Conservation (phyloP, 345 rosid species). For the Rhodamnia argentea region DNA sequence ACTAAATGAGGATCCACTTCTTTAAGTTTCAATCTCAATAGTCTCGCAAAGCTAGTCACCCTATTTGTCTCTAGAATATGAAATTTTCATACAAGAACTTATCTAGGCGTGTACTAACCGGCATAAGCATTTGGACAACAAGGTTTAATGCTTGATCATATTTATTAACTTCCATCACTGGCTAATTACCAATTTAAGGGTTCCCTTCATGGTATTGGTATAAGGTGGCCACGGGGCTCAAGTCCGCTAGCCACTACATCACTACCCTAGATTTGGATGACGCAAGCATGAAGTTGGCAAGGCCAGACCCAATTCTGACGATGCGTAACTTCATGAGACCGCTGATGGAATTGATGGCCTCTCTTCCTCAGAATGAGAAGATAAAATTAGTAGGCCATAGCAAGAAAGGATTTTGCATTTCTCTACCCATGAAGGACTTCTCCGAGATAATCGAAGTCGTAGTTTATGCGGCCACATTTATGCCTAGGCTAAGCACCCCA, state of each 20-base stretch:
- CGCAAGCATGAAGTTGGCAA: conserved; percentile 22
- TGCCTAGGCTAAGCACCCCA: conserved; percentile 14
- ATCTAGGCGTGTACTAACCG: background rate
- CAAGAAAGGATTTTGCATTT: conserved; percentile 31
- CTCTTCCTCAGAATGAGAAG: conserved; percentile 19
- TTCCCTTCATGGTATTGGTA: conserved; percentile 41
- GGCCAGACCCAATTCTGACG: conserved; percentile 16
- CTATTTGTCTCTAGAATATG: too few species aligned
- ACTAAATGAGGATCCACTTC: too few species aligned
- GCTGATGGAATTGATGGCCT: conserved; percentile 39
- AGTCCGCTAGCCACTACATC: conserved; percentile 30
- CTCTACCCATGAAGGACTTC: conserved; percentile 43
- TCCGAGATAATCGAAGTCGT: conserved; percentile 30
- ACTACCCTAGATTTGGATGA: conserved; percentile 48
- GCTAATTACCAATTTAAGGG: background rate
- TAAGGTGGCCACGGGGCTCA: conserved; percentile 30
- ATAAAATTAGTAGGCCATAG: conserved; percentile 58
- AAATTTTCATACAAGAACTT: too few species aligned
- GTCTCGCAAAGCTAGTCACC: too few species aligned
- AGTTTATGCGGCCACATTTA: conserved; percentile 30
- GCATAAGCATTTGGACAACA: background rate
- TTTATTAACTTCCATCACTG: background rate
- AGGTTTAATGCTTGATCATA: background rate
- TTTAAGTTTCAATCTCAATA: too few species aligned
- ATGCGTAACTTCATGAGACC: conserved; percentile 25